A percentile compares a stretch with the other conserved stretches of the same genome.
These are phyloP conservation scores for Allomyces javanicus DNA, from an alignment of 192 early-diverging fungal genomes.

Conservation along the genomic window DNA sequence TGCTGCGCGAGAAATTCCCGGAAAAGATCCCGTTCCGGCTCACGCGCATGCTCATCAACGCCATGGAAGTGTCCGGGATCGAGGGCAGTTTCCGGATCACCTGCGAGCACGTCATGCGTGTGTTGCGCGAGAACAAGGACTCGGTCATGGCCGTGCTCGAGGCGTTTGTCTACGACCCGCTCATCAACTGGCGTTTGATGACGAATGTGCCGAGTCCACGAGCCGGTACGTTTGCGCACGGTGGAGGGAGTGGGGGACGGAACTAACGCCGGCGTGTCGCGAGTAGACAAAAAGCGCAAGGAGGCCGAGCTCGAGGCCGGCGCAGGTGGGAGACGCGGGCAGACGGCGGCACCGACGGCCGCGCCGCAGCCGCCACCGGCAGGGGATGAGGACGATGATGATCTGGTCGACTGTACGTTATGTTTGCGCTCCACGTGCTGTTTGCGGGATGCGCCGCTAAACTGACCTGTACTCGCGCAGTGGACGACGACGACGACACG, in stretches of 20 bases:
- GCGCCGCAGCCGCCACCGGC: too few relatives aligned
- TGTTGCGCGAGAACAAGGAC: slow-evolving; percentile 84
- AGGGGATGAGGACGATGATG: slow-evolving; percentile 1
- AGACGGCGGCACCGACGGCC: too few relatives aligned
- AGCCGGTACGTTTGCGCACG: slow-evolving; percentile 11
- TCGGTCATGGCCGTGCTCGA: slow-evolving; percentile 95
- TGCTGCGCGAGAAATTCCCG: slow-evolving; percentile 89
- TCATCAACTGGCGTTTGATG: slow-evolving; percentile 75
- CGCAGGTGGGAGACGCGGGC: background rate
- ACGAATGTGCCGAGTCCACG: slow-evolving; percentile 14
- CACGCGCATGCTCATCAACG: slow-evolving; percentile 90
- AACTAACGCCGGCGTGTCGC: too few relatives aligned
- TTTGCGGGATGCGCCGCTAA: background rate
- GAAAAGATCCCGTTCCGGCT: slow-evolving; percentile 97
- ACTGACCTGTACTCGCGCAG: slow-evolving; percentile 1
- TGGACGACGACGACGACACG: slow-evolving; percentile 10
- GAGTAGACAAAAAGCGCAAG: too few relatives aligned
- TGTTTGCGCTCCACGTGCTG: too few relatives aligned
- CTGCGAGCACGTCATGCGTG: slow-evolving; percentile 88
- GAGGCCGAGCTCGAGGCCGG: too few relatives aligned
- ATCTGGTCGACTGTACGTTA: background rate
- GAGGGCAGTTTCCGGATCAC: slow-evolving; percentile 93
- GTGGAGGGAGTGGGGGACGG: background rate
- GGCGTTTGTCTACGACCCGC: slow-evolving; percentile 91
- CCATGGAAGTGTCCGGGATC: slow-evolving; percentile 93